These are phyloP conservation scores for Boletus reticulatus DNA, from an alignment of 768 basidiomycete genomes.

Conservation along the genomic window DNA sequence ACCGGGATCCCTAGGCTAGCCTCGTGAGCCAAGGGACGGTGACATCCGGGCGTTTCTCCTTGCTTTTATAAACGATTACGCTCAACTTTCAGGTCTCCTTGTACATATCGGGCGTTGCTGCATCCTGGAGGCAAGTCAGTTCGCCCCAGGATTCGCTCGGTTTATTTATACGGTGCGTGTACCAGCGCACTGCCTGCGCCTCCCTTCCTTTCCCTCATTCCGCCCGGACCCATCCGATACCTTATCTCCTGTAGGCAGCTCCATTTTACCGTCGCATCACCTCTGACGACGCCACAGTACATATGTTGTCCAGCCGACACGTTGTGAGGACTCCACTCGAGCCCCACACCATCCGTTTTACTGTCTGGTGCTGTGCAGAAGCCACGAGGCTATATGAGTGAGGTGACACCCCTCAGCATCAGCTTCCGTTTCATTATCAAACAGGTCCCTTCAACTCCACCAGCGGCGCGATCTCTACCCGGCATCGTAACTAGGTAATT, in stretches of 20 bases:
- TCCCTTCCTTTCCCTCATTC: not conserved
- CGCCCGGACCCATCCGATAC: constrained; percentile 23
- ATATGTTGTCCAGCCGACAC: not conserved
- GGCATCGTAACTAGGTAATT: not conserved
- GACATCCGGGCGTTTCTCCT: constrained; percentile 3
- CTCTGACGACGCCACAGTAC: not conserved
- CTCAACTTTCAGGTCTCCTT: constrained; percentile 18
- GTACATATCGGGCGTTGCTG: constrained; percentile 30
- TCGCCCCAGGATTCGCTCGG: constrained; percentile 22
- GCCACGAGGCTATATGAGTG: constrained; percentile 12
- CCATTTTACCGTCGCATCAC: not conserved
- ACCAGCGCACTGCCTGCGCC: constrained; percentile 8
- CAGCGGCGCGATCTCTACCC: not conserved
- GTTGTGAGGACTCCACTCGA: not conserved
- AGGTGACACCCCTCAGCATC: not conserved
- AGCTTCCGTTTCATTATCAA: constrained; percentile 11
- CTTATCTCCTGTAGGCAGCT: constrained; percentile 2
- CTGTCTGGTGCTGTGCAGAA: constrained; percentile 2
- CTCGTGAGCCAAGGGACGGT: constrained; percentile 7
- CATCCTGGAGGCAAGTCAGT: constrained; percentile 11
- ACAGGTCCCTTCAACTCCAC: not conserved
- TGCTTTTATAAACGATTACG: constrained; percentile 32
- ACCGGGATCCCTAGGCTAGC: constrained; percentile 6
- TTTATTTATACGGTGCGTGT: constrained; percentile 15
- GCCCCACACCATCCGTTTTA: not conserved